Evolutionary conservation across 768 basidiomycete genomes (phyloP).

Genomic region (Boletus pseudopeckii): DNA sequence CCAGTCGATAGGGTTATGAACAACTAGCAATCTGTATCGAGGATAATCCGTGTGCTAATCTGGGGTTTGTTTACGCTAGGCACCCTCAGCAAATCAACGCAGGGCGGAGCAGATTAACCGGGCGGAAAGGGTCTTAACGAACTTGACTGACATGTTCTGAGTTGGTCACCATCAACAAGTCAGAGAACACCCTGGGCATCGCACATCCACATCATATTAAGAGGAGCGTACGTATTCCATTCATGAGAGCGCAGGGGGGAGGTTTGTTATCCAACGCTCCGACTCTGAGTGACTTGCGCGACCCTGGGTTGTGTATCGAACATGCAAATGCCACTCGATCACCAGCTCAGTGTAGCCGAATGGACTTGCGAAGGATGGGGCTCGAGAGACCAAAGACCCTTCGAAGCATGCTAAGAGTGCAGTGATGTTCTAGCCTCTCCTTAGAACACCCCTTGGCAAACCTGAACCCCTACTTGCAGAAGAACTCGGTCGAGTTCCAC

Average conservation of each 20-base stretch:
- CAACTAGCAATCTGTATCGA: background rate
- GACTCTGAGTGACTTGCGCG: background rate
- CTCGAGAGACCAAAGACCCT: background rate
- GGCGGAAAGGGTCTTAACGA: too few species aligned
- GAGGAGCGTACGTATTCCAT: slow-evolving; percentile 4
- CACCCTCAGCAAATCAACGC: too few species aligned
- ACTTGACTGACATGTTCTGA: background rate
- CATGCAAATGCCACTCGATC: background rate
- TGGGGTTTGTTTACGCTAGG: too few species aligned
- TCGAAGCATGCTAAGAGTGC: background rate
- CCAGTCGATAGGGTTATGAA: background rate
- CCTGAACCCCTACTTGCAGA: slow-evolving; percentile 25
- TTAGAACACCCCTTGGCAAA: slow-evolving; percentile 23
- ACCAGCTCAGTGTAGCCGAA: background rate
- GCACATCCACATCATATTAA: slow-evolving; percentile 3
- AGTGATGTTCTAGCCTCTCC: slow-evolving; percentile 18
- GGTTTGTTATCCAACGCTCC: background rate
- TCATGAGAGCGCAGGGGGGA: background rate
- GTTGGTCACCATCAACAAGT: background rate
- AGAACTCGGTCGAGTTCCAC: slow-evolving; percentile 24
- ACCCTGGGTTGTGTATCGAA: background rate
- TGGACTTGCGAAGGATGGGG: background rate
- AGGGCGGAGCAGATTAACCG: too few species aligned
- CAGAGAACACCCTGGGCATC: background rate
- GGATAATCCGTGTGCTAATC: too few species aligned